phyloP scores from a whole-genome alignment of 345 rosid genomes.

The Kandelia obovata region DNA sequence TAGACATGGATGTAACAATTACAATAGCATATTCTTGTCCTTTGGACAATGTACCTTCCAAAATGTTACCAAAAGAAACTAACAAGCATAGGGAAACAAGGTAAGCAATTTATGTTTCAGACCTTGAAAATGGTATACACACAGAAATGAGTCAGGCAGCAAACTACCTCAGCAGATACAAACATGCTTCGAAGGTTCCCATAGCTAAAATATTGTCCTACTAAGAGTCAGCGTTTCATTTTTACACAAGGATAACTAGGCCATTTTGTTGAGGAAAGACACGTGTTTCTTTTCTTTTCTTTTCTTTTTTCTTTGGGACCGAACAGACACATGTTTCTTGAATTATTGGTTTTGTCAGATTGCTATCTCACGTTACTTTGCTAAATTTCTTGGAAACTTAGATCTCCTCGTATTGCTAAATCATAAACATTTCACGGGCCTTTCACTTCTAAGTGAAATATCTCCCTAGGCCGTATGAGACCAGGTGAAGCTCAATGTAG shows the following conservation, averaged over 20 bases:
- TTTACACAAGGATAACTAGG: neutral
- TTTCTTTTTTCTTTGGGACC: no score
- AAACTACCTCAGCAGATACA: neutral
- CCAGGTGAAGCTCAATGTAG: neutral
- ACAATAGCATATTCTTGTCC: constrained; percentile 6
- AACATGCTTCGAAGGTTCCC: constrained; percentile 6
- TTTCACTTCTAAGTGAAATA: neutral
- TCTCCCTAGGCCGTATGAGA: neutral
- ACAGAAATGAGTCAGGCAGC: no score
- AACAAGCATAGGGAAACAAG: neutral
- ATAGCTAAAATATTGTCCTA: no score
- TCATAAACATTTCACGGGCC: neutral
- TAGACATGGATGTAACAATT: neutral
- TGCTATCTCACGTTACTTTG: neutral
- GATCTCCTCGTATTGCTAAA: neutral
- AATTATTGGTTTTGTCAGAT: neutral
- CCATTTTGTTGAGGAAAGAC: neutral
- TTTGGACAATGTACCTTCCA: constrained; percentile 15
- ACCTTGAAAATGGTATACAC: no score
- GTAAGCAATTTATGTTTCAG: neutral
- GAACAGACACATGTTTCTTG: neutral
- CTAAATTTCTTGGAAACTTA: neutral
- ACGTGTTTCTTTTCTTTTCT: neutral
- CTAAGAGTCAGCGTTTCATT: neutral
- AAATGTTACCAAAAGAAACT: constrained; percentile 7